Percentiles rank a stretch among this genome's conserved stretches.
Conservation (phyloP, 2,329 filamentous ascomycete species). For the Elsinoe ampelina region DNA sequence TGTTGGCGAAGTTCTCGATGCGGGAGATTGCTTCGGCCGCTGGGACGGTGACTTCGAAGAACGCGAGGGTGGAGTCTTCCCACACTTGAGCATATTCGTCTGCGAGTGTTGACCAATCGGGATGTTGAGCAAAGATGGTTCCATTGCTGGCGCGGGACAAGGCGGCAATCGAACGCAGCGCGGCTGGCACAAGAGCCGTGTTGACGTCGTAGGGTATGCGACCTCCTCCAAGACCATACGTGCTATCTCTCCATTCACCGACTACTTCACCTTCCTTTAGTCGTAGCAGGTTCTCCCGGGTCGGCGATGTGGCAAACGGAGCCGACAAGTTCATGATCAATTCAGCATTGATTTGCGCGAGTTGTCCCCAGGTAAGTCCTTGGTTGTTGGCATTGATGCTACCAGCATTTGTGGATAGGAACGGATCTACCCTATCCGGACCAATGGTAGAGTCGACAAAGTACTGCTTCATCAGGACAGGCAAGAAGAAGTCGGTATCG, state of each 20-base stretch:
- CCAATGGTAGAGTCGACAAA: slow-evolving; percentile 43
- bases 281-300: slow-evolving; percentile 47
- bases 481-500: slow-evolving; percentile 54
- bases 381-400: slow-evolving; percentile 43
- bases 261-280: slow-evolving; percentile 46
- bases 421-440: slow-evolving; percentile 27
- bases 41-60: slow-evolving; percentile 45
- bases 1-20: slow-evolving; percentile 40
- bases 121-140: slow-evolving; percentile 40
- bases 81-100: slow-evolving; percentile 48
- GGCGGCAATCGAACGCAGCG: slow-evolving; percentile 48
- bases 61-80: slow-evolving; percentile 51
- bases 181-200: slow-evolving; percentile 52
- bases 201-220: slow-evolving; percentile 59
- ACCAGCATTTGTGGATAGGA: slow-evolving; percentile 35
- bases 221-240: slow-evolving; percentile 51
- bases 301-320: slow-evolving; percentile 40
- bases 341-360: slow-evolving; percentile 45
- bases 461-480: slow-evolving; percentile 50
- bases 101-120: slow-evolving; percentile 40
- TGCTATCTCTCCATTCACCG: slow-evolving; percentile 56
- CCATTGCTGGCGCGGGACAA: slow-evolving; percentile 36
- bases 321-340: slow-evolving; percentile 50
- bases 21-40: slow-evolving; percentile 36
- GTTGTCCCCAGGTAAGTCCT: slow-evolving; percentile 44